These are phyloP conservation scores for Phytophthora sojae DNA, from an alignment of 352 stramenopile species.

Conservation along the genomic window DNA sequence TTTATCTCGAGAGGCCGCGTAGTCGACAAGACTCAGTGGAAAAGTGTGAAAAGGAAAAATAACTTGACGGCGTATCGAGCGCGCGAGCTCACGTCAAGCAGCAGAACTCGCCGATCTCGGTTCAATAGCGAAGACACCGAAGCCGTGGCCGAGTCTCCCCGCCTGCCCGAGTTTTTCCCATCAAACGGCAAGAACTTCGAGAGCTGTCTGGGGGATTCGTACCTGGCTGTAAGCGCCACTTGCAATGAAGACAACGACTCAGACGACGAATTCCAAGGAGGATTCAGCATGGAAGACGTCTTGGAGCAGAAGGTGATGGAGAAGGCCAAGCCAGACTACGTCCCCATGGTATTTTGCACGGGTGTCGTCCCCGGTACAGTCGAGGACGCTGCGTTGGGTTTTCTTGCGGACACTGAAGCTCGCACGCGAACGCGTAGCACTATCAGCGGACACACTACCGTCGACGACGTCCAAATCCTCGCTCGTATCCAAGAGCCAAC, in stretches of 20 bases:
- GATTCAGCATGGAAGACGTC: slow-evolving; percentile 16
- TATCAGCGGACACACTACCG: slow-evolving; percentile 26
- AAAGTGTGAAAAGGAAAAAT: slow-evolving; percentile 50
- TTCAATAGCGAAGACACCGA: slow-evolving; percentile 27
- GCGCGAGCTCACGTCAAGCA: slow-evolving; percentile 11
- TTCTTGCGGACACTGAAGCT: slow-evolving; percentile 40
- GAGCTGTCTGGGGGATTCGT: slow-evolving; percentile 18
- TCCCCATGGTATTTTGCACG: slow-evolving; percentile 36
- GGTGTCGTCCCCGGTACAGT: slow-evolving; percentile 41
- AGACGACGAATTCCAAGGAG: slow-evolving; percentile 17
- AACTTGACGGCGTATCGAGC: slow-evolving; percentile 50
- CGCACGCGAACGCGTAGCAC: slow-evolving; percentile 35
- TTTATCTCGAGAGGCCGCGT: slow-evolving; percentile 44
- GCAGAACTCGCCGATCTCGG: slow-evolving; percentile 13
- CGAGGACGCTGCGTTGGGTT: slow-evolving; percentile 47
- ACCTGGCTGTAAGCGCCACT: slow-evolving; percentile 20
- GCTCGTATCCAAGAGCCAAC: slow-evolving; percentile 40
- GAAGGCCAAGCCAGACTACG: slow-evolving; percentile 22
- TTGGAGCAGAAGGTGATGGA: slow-evolving; percentile 32
- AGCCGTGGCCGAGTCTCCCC: slow-evolving; percentile 27
- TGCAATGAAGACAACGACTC: slow-evolving; percentile 20
- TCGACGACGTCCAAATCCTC: slow-evolving; percentile 37
- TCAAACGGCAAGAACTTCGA: slow-evolving; percentile 17
- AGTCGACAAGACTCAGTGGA: slow-evolving; percentile 51
- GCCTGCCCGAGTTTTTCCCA: slow-evolving; percentile 33